A percentile compares a stretch with the other conserved stretches of the same genome.
phyloP scores from a whole-genome alignment of 768 basidiomycete species.

The Kwoniella europaea region DNA sequence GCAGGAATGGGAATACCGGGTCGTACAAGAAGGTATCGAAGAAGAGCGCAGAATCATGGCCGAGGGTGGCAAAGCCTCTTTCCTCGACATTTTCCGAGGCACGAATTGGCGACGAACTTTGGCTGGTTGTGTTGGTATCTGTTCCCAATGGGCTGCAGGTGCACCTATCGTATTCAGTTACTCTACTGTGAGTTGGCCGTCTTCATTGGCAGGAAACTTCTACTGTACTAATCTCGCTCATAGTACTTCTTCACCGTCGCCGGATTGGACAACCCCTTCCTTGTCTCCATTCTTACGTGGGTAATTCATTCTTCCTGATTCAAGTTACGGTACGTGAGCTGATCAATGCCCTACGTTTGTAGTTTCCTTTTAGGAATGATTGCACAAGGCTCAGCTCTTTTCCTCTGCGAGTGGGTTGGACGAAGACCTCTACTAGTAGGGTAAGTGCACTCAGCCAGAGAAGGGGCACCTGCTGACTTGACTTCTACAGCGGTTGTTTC shows the following conservation, averaged over 20 bases:
- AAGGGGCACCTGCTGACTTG: background rate
- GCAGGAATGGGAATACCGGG: conserved; percentile 33
- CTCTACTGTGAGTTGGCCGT: conserved; percentile 23
- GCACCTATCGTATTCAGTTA: conserved; percentile 37
- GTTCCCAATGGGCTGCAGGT: conserved; percentile 25
- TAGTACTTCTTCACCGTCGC: conserved; percentile 9
- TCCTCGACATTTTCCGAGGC: conserved; percentile 35
- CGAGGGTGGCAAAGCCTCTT: background rate
- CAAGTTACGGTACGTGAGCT: background rate
- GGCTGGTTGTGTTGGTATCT: conserved; percentile 31
- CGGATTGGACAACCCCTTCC: too few relatives aligned
- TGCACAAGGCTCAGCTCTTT: conserved; percentile 12
- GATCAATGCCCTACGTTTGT: background rate
- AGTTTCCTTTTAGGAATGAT: conserved; percentile 26
- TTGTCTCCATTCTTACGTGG: conserved; percentile 24
- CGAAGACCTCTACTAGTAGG: conserved; percentile 33
- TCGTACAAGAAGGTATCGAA: conserved; percentile 32
- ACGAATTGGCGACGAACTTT: conserved; percentile 29
- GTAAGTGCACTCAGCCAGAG: conserved; percentile 5
- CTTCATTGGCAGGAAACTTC: background rate
- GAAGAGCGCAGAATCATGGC: conserved; percentile 12
- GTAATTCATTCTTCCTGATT: background rate
- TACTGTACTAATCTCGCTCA: conserved; percentile 1
- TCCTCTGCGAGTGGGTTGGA: conserved; percentile 32
- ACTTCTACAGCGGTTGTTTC: conserved; percentile 25